Conservation (phyloP, 2,329 filamentous ascomycete genomes). For the Lecanosticta acicola region DNA sequence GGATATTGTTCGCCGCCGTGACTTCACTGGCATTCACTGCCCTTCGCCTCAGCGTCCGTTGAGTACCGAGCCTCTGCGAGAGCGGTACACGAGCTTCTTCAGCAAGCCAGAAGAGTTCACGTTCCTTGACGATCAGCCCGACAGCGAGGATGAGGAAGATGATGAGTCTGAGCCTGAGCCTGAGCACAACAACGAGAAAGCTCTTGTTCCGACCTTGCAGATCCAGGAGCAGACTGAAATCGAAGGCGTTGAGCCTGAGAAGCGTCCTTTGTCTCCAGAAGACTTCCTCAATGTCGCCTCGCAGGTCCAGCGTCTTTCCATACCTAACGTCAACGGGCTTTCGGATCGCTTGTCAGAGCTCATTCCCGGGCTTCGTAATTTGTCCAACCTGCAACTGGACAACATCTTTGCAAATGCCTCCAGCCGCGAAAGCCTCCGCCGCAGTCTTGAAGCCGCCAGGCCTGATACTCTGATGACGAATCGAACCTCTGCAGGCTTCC, state of each 20-base stretch:
- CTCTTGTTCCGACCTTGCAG: slow-evolving; percentile 21
- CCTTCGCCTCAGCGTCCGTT: slow-evolving; percentile 34
- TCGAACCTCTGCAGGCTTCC: slow-evolving; percentile 35
- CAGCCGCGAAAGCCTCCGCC: slow-evolving; percentile 31
- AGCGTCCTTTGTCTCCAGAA: slow-evolving; percentile 37
- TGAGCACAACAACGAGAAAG: slow-evolving; percentile 12
- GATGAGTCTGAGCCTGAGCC: slow-evolving; percentile 15
- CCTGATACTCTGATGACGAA: slow-evolving; percentile 32
- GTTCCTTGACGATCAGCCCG: slow-evolving; percentile 19
- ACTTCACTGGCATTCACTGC: slow-evolving; percentile 30
- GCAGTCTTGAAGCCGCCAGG: slow-evolving; percentile 18
- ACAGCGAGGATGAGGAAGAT: slow-evolving; percentile 19
- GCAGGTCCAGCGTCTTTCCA: slow-evolving; percentile 42
- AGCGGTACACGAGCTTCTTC: slow-evolving; percentile 44
- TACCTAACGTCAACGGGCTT: slow-evolving; percentile 42
- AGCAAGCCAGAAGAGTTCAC: slow-evolving; percentile 38
- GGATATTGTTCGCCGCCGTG: slow-evolving; percentile 30
- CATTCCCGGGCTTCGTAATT: slow-evolving; percentile 39
- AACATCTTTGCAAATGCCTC: slow-evolving; percentile 32
- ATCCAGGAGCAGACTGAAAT: slow-evolving; percentile 24
- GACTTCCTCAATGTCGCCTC: slow-evolving; percentile 37
- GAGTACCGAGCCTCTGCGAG: slow-evolving; percentile 36
- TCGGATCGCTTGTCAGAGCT: slow-evolving; percentile 44
- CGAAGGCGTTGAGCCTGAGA: slow-evolving; percentile 16
- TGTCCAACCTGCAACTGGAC: slow-evolving; percentile 33